Evolutionary conservation across 805 yeast genomes (phyloP).

Genomic region (Candida odintsovae): DNA sequence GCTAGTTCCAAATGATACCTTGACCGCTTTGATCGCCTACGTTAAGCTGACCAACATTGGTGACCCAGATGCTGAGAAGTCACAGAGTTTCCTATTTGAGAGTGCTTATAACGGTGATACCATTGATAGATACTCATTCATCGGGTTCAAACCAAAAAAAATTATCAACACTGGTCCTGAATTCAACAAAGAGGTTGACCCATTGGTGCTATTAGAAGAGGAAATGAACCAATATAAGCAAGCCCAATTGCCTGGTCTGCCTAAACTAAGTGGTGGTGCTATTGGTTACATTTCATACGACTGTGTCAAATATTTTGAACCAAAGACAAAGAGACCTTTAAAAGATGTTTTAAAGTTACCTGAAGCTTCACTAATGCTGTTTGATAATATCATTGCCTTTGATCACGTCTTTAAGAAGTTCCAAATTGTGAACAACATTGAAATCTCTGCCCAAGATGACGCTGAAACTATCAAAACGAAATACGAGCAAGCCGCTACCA

Average conservation of each 20-base stretch:
- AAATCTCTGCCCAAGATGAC: conserved; percentile 31
- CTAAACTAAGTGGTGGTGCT: conserved; percentile 90
- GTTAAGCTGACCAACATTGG: conserved; percentile 66
- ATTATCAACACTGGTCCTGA: conserved; percentile 78
- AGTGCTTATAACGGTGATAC: conserved; percentile 86
- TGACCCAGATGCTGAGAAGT: conserved; percentile 40
- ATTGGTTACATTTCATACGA: conserved; percentile 94
- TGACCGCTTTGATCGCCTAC: conserved; percentile 90
- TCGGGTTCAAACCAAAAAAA: conserved; percentile 82
- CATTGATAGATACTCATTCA: conserved; percentile 84
- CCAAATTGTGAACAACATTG: conserved; percentile 81
- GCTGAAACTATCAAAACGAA: conserved; percentile 34
- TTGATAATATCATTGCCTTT: conserved; percentile 83
- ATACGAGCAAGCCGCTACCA: conserved; percentile 47
- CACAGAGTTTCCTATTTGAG: conserved; percentile 79
- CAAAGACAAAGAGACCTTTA: conserved; percentile 69
- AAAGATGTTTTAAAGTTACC: conserved; percentile 82
- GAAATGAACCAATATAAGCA: conserved; percentile 64
- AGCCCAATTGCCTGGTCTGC: conserved; percentile 76
- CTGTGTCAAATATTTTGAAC: conserved; percentile 95
- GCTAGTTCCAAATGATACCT: conserved; percentile 64
- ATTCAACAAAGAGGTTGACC: conserved; percentile 57
- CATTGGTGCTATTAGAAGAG: conserved; percentile 64
- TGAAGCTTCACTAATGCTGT: conserved; percentile 87
- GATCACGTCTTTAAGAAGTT: conserved; percentile 93